Evolutionary conservation across 2,329 filamentous ascomycete species (phyloP), one percentile per base, ranked within the genome.

Genomic region (Arthrinium phaeospermum): DNA sequence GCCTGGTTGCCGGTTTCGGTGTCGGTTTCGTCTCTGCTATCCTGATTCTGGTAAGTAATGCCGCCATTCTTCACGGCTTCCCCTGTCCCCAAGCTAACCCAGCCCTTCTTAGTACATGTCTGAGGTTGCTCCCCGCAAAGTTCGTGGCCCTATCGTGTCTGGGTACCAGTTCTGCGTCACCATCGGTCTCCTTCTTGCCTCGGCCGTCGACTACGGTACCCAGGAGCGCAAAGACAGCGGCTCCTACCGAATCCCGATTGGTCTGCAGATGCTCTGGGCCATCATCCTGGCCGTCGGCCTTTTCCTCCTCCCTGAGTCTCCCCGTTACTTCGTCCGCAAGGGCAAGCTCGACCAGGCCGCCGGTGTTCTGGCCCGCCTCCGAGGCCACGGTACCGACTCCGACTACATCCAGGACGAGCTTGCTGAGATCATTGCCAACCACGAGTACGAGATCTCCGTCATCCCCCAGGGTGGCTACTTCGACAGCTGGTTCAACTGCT

Each of bases 131-230:
- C 92, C 92, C 72, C 89, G 88, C 82, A 94, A 93, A 82, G 91
- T 96, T 75, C 90, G 93, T 79, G 93, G 93, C 79, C 91, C 93
- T 71, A 88, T 95, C 69, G 93, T 96, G n/a, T 90, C 92, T 1
- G 92, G 92, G 5, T 95, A 95, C 85, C 93, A 95, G 81, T 95
- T 95, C 86, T 94, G 91, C 82, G 92, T 95, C 81, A 95, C 93
- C 74, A 88, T 95, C 75, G 94, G 94, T 83, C 85, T 96, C 75
- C 85, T 96, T 80, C 83, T 96, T 73, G 93, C 93, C 30, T 89
- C 93, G 1, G 91, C 90, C 77, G 90, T 96, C 77, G 90, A 92
- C 82, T 95, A 96, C 81, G 91, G 82, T 70, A 93, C 91, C 72
- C 83, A 94, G 82, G 78, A 90, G 76, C 87, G 88, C 75, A 79